phyloP scores from a whole-genome alignment of 768 basidiomycete species.

The Gloeopeniophorella convolvens region DNA sequence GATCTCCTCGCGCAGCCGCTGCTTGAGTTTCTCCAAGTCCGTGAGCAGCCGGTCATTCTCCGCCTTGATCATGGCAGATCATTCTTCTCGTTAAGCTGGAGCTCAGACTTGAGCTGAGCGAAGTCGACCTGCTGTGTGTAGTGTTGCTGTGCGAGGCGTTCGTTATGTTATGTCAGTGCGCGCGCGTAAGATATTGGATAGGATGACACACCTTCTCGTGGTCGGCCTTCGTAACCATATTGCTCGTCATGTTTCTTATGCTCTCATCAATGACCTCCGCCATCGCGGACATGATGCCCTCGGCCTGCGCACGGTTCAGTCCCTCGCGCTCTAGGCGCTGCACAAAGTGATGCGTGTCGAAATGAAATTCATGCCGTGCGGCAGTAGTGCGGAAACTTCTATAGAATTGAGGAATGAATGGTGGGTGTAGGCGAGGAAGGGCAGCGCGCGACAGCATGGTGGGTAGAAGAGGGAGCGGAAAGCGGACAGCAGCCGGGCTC shows the following conservation, averaged over 20 bases:
- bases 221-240: slow-evolving; percentile 93
- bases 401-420: background rate
- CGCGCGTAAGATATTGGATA: background rate
- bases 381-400: slow-evolving; percentile 11
- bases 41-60: slow-evolving; percentile 91
- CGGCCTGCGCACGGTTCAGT: slow-evolving; percentile 83
- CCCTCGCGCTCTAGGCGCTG: slow-evolving; percentile 86
- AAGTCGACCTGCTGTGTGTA: slow-evolving; percentile 97
- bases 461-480: background rate
- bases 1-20: slow-evolving; percentile 86
- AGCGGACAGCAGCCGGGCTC: too few species aligned
- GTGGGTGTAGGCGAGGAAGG: slow-evolving; percentile 5
- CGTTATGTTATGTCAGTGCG: background rate
- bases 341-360: slow-evolving; percentile 95
- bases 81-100: slow-evolving; percentile 95
- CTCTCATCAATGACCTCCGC: slow-evolving; percentile 97
- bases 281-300: slow-evolving; percentile 96
- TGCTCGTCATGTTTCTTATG: slow-evolving; percentile 89
- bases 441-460: slow-evolving; percentile 1
- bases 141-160: slow-evolving; percentile 50
- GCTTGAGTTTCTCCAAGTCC: slow-evolving; percentile 94
- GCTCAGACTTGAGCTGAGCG: slow-evolving; percentile 91
- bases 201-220: slow-evolving; percentile 74
- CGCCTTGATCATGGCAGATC: slow-evolving; percentile 90
- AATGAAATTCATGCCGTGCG: slow-evolving; percentile 55